Evolutionary conservation across 208 protist genomes (phyloP).

Genomic region (Wallacemonas sp.): DNA sequence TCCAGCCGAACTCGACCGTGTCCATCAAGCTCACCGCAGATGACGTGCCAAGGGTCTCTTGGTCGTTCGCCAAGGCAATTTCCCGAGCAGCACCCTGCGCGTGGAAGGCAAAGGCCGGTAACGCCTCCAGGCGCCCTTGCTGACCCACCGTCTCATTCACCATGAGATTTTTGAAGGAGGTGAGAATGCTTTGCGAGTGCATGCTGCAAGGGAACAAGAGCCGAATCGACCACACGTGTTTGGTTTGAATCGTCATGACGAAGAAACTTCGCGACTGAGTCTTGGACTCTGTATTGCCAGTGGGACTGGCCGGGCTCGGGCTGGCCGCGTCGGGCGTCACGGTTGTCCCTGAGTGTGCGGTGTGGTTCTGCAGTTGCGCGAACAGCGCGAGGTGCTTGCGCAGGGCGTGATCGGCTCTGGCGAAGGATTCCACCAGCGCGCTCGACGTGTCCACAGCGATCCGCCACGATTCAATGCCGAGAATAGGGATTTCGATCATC

Average conservation of each 20-base stretch:
- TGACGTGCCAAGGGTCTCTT: background rate
- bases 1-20: conserved; percentile 78
- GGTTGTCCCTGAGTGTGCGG: too few species aligned
- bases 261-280: conserved; percentile 23
- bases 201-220: conserved; percentile 31
- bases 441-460: conserved; percentile 15
- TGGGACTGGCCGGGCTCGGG: background rate
- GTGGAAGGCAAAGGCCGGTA: conserved; percentile 52
- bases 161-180: conserved; percentile 23
- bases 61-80: background rate
- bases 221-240: conserved; percentile 43
- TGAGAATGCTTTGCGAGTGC: conserved; percentile 19
- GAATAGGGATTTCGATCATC: conserved; percentile 44
- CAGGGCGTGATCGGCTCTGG: background rate
- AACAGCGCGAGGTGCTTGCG: background rate
- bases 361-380: background rate
- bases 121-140: conserved; percentile 22
- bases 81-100: background rate
- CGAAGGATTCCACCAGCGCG: conserved; percentile 10
- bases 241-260: conserved; percentile 40
- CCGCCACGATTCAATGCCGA: conserved; percentile 56
- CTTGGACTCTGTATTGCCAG: background rate
- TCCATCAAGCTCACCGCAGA: conserved; percentile 13
- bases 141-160: background rate
- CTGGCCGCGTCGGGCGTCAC: too few species aligned